phyloP scores from a whole-genome alignment of 345 rosid genomes.

The Linum lewisii region DNA sequence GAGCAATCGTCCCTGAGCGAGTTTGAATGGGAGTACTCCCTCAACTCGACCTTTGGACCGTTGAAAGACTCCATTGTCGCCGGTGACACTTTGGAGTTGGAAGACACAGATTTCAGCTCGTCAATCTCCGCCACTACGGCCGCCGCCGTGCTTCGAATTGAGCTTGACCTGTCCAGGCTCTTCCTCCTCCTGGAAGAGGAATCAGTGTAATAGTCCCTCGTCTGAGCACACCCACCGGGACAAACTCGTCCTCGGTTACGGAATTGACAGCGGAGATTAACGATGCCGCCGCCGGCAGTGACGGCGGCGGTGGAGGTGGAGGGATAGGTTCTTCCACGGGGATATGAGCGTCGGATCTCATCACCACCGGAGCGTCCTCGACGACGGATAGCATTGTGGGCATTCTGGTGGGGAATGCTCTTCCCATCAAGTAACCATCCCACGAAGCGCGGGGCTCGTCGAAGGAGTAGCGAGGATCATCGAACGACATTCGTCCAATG shows the following conservation, averaged over 20 bases:
- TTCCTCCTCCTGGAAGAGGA: slow-evolving; percentile 74
- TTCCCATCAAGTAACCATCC: slow-evolving; percentile 81
- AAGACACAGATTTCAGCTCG: slow-evolving; percentile 51
- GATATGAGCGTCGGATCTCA: slow-evolving; percentile 58
- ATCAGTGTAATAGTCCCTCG: slow-evolving; percentile 80
- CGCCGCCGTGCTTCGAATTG: slow-evolving; percentile 67
- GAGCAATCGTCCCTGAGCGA: slow-evolving; percentile 71
- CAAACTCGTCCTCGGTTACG: slow-evolving; percentile 34
- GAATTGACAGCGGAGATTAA: slow-evolving; percentile 28
- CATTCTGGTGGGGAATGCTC: slow-evolving; percentile 55
- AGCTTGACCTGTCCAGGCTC: slow-evolving; percentile 76
- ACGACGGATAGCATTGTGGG: slow-evolving; percentile 82
- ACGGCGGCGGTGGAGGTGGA: no score
- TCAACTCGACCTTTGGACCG: slow-evolving; percentile 41
- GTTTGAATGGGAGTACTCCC: slow-evolving; percentile 50
- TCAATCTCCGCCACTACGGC: slow-evolving; percentile 76
- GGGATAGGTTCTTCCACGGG: slow-evolving; percentile 63
- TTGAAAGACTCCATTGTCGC: slow-evolving; percentile 36
- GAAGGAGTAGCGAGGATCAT: slow-evolving; percentile 76
- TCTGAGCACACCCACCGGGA: slow-evolving; percentile 86
- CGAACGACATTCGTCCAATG: slow-evolving; percentile 67
- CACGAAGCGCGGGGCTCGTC: slow-evolving; percentile 98
- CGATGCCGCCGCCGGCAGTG: slow-evolving; percentile 10
- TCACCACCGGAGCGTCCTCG: slow-evolving; percentile 77
- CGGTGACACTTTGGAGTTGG: slow-evolving; percentile 67